Conservation (phyloP, 2,329 filamentous ascomycete genomes). For the Calonectria leucothoes region DNA sequence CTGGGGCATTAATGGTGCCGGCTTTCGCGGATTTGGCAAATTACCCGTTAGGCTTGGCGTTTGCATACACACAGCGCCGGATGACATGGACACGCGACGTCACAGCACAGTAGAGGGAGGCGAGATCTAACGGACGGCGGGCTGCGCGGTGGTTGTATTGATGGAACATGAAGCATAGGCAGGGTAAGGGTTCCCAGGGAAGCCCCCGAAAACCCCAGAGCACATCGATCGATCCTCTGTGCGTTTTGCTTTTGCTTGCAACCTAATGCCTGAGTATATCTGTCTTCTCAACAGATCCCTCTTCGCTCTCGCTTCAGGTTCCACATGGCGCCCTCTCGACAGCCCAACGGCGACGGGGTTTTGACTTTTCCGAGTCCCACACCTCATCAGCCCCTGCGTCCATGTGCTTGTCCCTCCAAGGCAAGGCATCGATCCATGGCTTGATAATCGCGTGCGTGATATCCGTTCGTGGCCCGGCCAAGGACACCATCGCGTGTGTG, state of each 20-base stretch:
- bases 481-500: background rate
- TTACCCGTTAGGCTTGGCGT: constrained; percentile 34
- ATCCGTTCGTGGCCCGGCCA: background rate
- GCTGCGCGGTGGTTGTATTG: background rate
- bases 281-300: constrained; percentile 31
- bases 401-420: constrained; percentile 20
- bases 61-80: constrained; percentile 22
- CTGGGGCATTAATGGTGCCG: constrained; percentile 24
- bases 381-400: constrained; percentile 44
- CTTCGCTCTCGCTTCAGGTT: constrained; percentile 34
- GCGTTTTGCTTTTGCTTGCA: background rate
- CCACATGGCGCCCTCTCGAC: constrained; percentile 13
- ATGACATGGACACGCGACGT: constrained; percentile 22
- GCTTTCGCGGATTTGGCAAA: constrained; percentile 30
- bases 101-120: background rate
- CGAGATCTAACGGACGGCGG: background rate
- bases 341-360: constrained; percentile 28
- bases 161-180: background rate
- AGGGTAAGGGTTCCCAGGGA: background rate
- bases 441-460: background rate
- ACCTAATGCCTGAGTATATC: background rate
- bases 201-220: background rate
- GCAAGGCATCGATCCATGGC: constrained; percentile 1
- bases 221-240: background rate
- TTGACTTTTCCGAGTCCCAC: constrained; percentile 35